Conservation (phyloP, 257 asterid species). For the Datura wrightii region DNA sequence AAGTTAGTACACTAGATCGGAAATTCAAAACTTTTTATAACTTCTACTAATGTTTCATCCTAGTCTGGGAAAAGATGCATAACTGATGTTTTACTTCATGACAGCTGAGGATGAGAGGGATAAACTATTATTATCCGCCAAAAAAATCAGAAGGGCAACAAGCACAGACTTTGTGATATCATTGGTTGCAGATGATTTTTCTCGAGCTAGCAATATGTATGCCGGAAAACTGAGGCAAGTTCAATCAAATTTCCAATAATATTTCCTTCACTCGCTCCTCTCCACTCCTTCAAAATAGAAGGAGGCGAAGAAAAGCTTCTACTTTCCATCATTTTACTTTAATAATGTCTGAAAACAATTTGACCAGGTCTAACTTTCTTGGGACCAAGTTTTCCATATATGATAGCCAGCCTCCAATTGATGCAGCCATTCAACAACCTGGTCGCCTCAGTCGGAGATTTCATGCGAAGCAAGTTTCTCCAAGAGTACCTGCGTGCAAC, state of each 20-base stretch:
- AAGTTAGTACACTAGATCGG: not conserved
- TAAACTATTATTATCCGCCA: slow-evolving; percentile 15
- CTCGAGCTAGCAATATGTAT: slow-evolving; percentile 19
- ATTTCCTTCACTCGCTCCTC: not conserved
- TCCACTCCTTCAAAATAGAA: not conserved
- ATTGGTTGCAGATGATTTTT: slow-evolving; percentile 18
- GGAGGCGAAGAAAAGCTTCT: not conserved
- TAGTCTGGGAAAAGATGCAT: not conserved
- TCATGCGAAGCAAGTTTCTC: slow-evolving; percentile 13
- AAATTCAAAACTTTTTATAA: not conserved
- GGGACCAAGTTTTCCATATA: slow-evolving; percentile 20
- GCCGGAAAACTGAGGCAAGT: slow-evolving; percentile 17
- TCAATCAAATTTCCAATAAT: not conserved
- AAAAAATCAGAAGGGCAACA: slow-evolving; percentile 10
- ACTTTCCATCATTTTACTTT: not conserved
- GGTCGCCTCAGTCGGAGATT: slow-evolving; percentile 20
- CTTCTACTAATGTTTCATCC: slow-evolving; percentile 24
- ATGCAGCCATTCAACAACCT: slow-evolving; percentile 22
- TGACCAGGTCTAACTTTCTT: slow-evolving; percentile 25
- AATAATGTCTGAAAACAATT: not conserved
- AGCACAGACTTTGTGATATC: slow-evolving; percentile 27
- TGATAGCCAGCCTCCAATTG: slow-evolving; percentile 20
- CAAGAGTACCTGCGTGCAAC: slow-evolving; percentile 19
- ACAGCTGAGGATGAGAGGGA: slow-evolving; percentile 52
- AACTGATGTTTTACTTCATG: slow-evolving; percentile 41